A percentile compares a stretch with the other conserved stretches of the same genome.
These are phyloP conservation scores for Fusarium phyllophilum DNA, from an alignment of 2,329 filamentous ascomycete genomes.

Conservation along the genomic window DNA sequence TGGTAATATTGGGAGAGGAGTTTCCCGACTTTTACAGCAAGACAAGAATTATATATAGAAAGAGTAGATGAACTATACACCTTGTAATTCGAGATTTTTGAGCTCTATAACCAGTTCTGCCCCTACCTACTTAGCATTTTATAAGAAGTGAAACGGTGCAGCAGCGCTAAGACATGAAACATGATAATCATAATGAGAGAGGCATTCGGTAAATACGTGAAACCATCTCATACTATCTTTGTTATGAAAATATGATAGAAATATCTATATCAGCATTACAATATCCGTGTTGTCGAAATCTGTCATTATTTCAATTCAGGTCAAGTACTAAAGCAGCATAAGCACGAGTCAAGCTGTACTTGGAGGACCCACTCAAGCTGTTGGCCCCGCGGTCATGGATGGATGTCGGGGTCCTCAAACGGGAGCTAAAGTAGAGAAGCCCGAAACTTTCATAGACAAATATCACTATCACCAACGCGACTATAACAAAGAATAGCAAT, in stretches of 20 bases:
- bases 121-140: neutral
- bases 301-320: neutral
- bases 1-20: neutral
- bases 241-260: neutral
- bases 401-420: neutral
- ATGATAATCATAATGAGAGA: neutral
- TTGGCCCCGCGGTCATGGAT: slow-evolving; percentile 6
- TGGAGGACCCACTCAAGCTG: slow-evolving; percentile 7
- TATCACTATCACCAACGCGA: slow-evolving; percentile 5
- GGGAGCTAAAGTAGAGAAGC: slow-evolving; percentile 15
- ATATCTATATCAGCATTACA: neutral
- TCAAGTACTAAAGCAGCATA: neutral
- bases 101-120: neutral
- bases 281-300: neutral
- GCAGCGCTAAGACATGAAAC: neutral
- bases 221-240: neutral
- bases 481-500: neutral
- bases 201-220: neutral
- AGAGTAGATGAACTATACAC: neutral
- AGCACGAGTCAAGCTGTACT: neutral
- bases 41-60: neutral
- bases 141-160: neutral
- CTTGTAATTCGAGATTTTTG: neutral
- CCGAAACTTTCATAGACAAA: slow-evolving; percentile 1
- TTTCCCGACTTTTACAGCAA: neutral